Evolutionary conservation across 768 basidiomycete genomes (phyloP), one percentile per base, ranked within the genome.

Genomic region (Auriscalpium vulgare): DNA sequence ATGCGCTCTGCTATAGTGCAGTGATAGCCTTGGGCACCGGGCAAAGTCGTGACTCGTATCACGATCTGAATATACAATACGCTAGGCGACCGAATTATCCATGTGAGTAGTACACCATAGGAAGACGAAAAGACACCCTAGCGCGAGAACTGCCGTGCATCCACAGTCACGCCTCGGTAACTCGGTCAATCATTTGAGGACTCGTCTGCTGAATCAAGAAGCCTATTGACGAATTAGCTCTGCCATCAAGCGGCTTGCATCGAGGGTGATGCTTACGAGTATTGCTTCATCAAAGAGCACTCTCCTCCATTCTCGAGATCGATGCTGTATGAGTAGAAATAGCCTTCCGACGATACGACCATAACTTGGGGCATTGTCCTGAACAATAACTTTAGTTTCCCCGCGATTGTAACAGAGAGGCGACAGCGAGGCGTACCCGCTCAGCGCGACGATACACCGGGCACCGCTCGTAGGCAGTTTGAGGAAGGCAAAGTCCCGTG

Each of bases 231-330:
- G n/a, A 2, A 23, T 51, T 38, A 46, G 53, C 45, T 29, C 49
- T 48, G 47, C 19, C 14, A 11, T 34, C 9, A 19, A 37, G 16
- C 23, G 19, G 21, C 14, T 29, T 21, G 23, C 6, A 10, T 21
- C 16, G 46, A 34, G 7, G 29, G 29, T 29, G 5, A 29, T 29
- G 64, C 76, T 37, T 36, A 82, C 83, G 82, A 88, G 67, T 94
- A 97, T 69, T 95, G 93, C 74, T 95, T 95, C 80, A 94, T 87
- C 65, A 99, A 69, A 17, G 87, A 81, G 64, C 95, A 98, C 70
- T 99, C 95, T 3, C 95, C 95, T 3, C 95, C 95, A 51, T 87
- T 86, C 70, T 99, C 95, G 58, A 98, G 72, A 72, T 99, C 95
- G 65, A 99, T 95, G 63, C 80, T 90, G 70, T 98, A 98, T 14